phyloP scores from a whole-genome alignment of 139 green algal species.

The Monoraphidium neglectum region DNA sequence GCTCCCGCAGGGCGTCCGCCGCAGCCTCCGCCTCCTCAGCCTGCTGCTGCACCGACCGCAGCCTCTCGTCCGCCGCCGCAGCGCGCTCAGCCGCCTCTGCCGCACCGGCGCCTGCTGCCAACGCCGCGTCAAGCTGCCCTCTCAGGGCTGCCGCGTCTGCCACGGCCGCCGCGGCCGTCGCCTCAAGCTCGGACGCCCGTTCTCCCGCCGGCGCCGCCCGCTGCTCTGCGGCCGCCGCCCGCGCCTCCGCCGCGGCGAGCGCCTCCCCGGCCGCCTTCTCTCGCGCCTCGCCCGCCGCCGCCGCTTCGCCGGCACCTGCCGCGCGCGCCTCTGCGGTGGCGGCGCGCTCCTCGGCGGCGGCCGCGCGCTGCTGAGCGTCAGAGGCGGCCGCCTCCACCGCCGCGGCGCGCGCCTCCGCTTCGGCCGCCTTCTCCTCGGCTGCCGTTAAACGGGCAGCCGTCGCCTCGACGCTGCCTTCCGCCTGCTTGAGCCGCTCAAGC shows the following conservation, averaged over 20 bases:
- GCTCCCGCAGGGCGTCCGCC: too few relatives aligned
- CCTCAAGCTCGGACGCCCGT: not conserved
- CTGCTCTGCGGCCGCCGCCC: not conserved
- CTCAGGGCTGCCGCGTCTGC: not conserved
- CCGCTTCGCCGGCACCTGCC: not conserved
- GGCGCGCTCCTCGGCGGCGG: not conserved
- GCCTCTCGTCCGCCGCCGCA: not conserved
- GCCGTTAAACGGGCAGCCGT: not conserved
- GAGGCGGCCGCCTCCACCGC: not conserved
- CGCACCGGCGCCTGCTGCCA: not conserved
- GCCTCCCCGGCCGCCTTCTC: not conserved
- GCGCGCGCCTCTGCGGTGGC: not conserved
- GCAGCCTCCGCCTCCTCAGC: not conserved
- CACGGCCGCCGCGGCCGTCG: not conserved
- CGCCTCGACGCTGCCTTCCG: not conserved
- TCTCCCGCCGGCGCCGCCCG: not conserved
- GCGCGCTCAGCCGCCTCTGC: slow-evolving; percentile 1
- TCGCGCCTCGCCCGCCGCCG: not conserved
- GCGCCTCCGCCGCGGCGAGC: not conserved
- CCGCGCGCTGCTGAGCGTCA: not conserved
- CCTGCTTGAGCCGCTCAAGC: not conserved
- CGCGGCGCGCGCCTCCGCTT: not conserved
- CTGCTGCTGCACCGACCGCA: slow-evolving; percentile 9
- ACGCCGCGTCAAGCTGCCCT: not conserved
- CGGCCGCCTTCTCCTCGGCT: not conserved